Conservation (phyloP, 495 filamentous ascomycete genomes). For the Pseudoneurospora amorphoporcata region DNA sequence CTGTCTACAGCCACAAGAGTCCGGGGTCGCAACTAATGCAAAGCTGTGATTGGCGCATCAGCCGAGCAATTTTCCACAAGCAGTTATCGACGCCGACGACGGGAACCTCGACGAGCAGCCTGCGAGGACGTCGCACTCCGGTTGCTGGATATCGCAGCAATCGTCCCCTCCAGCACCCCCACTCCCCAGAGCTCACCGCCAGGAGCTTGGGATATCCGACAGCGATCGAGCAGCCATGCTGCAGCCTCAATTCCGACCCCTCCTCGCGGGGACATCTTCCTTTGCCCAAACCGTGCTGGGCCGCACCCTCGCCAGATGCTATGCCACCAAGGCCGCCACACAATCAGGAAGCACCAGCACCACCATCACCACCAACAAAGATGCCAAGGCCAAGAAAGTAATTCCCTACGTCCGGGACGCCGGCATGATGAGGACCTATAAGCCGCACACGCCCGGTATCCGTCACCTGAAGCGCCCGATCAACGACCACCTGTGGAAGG, state of each 20-base stretch:
- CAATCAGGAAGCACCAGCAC: background rate
- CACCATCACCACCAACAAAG: background rate
- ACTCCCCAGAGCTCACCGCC: background rate
- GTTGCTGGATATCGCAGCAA: background rate
- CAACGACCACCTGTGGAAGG: conserved; percentile 95
- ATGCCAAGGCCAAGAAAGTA: conserved; percentile 17
- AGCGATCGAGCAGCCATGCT: conserved; percentile 16
- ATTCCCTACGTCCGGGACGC: conserved; percentile 9
- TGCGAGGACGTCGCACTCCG: background rate
- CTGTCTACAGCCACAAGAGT: background rate
- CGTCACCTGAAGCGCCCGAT: conserved; percentile 84
- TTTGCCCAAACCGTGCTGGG: conserved; percentile 15
- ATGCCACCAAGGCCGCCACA: conserved; percentile 10
- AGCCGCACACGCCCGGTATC: conserved; percentile 86
- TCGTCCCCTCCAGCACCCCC: background rate
- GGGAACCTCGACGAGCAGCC: background rate
- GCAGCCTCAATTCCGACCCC: conserved; percentile 22
- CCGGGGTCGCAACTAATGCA: background rate
- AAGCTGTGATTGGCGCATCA: background rate
- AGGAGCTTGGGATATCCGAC: background rate
- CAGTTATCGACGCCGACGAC: background rate
- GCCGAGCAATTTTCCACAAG: conserved; percentile 1
- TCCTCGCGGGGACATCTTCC: conserved; percentile 9
- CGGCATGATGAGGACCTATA: conserved; percentile 68
- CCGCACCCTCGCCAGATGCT: conserved; percentile 11